These are phyloP conservation scores for Penicillium sp. DNA, from an alignment of 2,329 filamentous ascomycete genomes.

Conservation along the genomic window DNA sequence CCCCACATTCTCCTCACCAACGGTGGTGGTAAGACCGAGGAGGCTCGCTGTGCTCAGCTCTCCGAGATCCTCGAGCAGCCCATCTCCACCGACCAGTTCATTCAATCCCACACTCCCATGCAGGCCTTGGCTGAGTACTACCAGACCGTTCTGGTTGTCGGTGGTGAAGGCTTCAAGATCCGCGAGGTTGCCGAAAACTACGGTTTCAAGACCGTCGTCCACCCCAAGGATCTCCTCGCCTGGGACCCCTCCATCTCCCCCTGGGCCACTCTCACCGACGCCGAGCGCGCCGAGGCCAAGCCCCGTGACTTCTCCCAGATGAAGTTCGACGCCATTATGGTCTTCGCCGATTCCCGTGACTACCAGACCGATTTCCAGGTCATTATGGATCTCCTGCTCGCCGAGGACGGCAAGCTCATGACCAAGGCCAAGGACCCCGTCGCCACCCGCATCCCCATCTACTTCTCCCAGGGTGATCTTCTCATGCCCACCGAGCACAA, in stretches of 20 bases:
- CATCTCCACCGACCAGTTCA: conserved; percentile 71
- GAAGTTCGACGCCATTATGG: conserved; percentile 72
- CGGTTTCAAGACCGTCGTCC: conserved; percentile 71
- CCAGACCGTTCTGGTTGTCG: conserved; percentile 71
- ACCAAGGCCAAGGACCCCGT: conserved; percentile 67
- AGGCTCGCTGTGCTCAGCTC: conserved; percentile 64
- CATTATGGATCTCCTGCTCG: conserved; percentile 70
- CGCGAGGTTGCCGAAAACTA: conserved; percentile 71
- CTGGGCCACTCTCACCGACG: conserved; percentile 66
- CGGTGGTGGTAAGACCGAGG: conserved; percentile 70
- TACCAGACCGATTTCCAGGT: conserved; percentile 75
- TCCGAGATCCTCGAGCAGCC: conserved; percentile 65
- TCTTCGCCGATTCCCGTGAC: conserved; percentile 72
- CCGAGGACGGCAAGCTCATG: conserved; percentile 64
- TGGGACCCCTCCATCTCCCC: conserved; percentile 69
- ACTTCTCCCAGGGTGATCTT: conserved; percentile 67
- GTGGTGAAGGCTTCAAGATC: conserved; percentile 73
- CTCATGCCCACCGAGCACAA: conserved; percentile 66
- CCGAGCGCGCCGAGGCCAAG: conserved; percentile 65
- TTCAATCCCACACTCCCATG: conserved; percentile 76
- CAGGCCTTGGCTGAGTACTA: conserved; percentile 74
- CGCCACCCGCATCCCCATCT: conserved; percentile 68
- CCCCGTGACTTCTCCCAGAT: conserved; percentile 70
- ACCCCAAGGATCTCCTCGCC: conserved; percentile 71
- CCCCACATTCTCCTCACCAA: conserved; percentile 73